A percentile compares a stretch with the other conserved stretches of the same genome.
These are phyloP conservation scores for Solanum chiquidenum DNA, from an alignment of 257 asterid species.

Conservation along the genomic window DNA sequence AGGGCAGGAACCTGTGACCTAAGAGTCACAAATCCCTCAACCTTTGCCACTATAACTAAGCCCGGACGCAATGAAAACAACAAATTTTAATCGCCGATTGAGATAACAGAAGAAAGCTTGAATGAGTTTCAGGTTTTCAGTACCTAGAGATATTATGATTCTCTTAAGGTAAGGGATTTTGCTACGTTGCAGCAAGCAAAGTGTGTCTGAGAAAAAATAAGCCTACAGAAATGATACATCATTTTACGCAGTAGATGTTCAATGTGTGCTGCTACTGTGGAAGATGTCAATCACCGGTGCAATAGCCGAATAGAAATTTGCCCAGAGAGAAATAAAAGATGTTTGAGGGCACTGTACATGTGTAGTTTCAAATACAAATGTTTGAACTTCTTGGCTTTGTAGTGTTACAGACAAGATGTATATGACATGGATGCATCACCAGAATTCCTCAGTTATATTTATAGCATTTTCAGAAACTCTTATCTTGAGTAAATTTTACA, in stretches of 20 bases:
- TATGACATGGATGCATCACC: neutral
- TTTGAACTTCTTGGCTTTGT: neutral
- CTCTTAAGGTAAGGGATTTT: neutral
- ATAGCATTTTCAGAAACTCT: neutral
- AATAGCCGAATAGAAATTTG: neutral
- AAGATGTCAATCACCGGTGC: neutral
- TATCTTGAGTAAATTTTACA: neutral
- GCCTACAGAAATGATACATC: neutral
- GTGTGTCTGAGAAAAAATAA: neutral
- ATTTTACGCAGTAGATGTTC: neutral
- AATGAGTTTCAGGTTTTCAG: neutral
- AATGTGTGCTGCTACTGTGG: neutral
- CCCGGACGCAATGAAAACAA: neutral
- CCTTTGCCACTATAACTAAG: neutral
- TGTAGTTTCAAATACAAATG: neutral
- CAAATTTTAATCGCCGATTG: neutral
- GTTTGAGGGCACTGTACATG: neutral
- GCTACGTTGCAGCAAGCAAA: neutral
- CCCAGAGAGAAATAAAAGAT: neutral
- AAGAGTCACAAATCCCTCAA: neutral
- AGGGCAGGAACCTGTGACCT: neutral
- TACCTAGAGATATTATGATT: neutral
- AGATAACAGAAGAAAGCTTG: neutral
- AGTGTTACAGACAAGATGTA: neutral
- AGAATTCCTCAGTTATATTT: neutral